Percentiles rank a stretch among this genome's conserved stretches.
Conservation (phyloP, 768 basidiomycete genomes). For the Lentinula sp. region DNA sequence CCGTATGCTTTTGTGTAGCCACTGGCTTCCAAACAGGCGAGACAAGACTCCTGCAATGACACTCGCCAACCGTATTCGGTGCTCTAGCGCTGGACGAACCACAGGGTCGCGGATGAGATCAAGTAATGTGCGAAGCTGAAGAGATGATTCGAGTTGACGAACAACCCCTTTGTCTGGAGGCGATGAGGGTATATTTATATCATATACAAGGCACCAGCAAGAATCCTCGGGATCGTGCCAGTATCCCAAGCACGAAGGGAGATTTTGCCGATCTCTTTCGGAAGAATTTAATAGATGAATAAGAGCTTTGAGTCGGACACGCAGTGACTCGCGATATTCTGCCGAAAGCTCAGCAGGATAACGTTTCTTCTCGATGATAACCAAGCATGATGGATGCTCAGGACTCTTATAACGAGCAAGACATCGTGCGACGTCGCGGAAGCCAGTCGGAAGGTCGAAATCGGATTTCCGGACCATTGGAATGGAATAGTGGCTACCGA, state of each 20-base stretch:
- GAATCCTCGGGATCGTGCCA: constrained; percentile 4
- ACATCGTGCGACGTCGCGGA: background rate
- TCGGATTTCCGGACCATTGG: background rate
- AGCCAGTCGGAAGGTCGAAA: background rate
- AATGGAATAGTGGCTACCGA: background rate
- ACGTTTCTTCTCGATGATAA: constrained; percentile 7
- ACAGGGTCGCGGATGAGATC: background rate
- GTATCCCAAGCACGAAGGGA: constrained; percentile 7
- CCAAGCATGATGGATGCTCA: background rate
- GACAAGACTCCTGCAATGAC: constrained; percentile 3
- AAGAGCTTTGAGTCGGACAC: constrained; percentile 1
- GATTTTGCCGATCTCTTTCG: background rate
- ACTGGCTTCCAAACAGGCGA: constrained; percentile 7
- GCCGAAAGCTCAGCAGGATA: constrained; percentile 1
- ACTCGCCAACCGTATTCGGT: constrained; percentile 1
- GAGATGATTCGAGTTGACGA: background rate
- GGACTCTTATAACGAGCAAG: background rate
- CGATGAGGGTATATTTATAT: background rate
- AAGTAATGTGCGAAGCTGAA: background rate
- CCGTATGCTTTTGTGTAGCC: constrained; percentile 8
- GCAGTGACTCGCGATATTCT: background rate
- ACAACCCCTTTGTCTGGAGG: background rate
- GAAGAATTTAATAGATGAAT: constrained; percentile 4
- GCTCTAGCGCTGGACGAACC: constrained; percentile 7
- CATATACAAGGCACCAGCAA: constrained; percentile 8